Percentiles rank a stretch among this genome's conserved stretches.
Conservation (phyloP, 345 rosid genomes). For the Moricandia arvensis region DNA sequence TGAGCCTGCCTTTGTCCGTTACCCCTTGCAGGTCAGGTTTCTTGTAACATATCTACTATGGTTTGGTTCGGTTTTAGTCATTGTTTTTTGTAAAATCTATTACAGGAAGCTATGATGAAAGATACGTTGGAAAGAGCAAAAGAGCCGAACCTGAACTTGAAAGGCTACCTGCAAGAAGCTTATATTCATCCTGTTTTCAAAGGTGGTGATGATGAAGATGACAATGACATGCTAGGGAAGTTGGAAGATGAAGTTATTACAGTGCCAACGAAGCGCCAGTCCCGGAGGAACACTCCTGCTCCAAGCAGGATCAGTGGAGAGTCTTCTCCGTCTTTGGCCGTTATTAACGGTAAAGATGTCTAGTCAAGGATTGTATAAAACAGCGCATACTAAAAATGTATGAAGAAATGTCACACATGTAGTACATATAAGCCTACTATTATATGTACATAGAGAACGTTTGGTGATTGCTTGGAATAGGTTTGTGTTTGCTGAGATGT, state of each 20-base stretch:
- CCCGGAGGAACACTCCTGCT: slow-evolving; percentile 54
- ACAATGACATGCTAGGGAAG: slow-evolving; percentile 12
- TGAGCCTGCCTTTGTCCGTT: neutral
- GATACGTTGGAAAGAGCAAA: slow-evolving; percentile 78
- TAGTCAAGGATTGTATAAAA: neutral
- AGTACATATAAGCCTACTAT: neutral
- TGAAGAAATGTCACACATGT: neutral
- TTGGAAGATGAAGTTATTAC: slow-evolving; percentile 52
- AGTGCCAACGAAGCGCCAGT: slow-evolving; percentile 72
- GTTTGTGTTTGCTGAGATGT: neutral
- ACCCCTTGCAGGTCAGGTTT: neutral
- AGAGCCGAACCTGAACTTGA: slow-evolving; percentile 72
- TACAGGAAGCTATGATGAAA: slow-evolving; percentile 94
- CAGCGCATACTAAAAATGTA: neutral
- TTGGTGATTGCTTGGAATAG: neutral
- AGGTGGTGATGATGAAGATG: slow-evolving; percentile 42
- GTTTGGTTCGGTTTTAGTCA: neutral
- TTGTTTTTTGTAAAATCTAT: neutral
- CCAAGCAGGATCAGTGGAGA: slow-evolving; percentile 47
- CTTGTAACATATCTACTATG: neutral
- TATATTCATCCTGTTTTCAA: slow-evolving; percentile 79
- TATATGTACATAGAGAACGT: slow-evolving; percentile 3
- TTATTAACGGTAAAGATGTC: slow-evolving; percentile 27
- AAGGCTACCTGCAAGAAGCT: slow-evolving; percentile 70
- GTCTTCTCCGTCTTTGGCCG: slow-evolving; percentile 1